Evolutionary conservation across 2,329 filamentous ascomycete species (phyloP), one percentile per base, ranked within the genome.

Genomic region (Lojkania enalia): DNA sequence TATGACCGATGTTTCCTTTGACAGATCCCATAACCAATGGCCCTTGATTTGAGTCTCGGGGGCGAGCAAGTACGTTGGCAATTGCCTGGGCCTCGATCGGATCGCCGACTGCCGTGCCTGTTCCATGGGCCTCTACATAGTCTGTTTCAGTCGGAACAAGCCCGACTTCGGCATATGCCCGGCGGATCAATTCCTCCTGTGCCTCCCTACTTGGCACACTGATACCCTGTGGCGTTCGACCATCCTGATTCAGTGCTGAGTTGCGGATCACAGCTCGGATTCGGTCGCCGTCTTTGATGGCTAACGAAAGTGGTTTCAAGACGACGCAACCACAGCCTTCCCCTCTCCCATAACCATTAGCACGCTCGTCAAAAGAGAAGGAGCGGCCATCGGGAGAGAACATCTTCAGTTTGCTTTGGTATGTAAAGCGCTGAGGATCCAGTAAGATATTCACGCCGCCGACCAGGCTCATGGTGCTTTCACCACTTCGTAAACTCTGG

Each of bases 21-120:
- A 33, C 9, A 16, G 30, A 9, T 7, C 30, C 30, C 7, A 33
- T 15, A 11, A 12, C 7, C 9, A 33, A 11, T 16, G 30, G 30
- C 6, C 6, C 9, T 12, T 11, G 15, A 11, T 11, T 16, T 7
- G 9, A 11, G n/a, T n/a, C n/a, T 33, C 30, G 7, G 6, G 7
- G 9, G 25, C 46, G 38, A 6, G 52, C 27, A 19, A 48, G 37
- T 5, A 27, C 21, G 3, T 20, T 20, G 14, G 15, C 23, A 13
- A 54, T 35, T 5, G 51, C 51, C 3, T 29, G 27, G 1, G 47
- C 45, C 25, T 60, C 55, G 11, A 45, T 51, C 2, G 48, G 43
- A 14, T 53, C 50, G 3, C 80, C 79, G 2, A 75, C 79, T 35
- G 75, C 72, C 1, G 80, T 83, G 3, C 80, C 80, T 0, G 80